Percentiles rank a stretch among this genome's conserved stretches.
phyloP scores from a whole-genome alignment of 495 filamentous ascomycete species.

The Podospora appendiculata region DNA sequence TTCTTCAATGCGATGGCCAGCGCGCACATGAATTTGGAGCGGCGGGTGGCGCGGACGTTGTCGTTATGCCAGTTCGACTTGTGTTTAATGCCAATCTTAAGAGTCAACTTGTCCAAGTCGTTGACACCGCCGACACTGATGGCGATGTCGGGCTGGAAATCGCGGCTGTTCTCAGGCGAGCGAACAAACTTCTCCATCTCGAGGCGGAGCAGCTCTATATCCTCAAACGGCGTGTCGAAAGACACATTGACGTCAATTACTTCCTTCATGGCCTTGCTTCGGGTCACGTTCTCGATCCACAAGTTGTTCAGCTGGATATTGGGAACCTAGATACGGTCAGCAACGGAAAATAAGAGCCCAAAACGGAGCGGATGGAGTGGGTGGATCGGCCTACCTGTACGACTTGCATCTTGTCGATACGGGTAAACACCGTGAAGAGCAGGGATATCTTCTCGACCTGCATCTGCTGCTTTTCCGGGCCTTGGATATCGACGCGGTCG shows the following conservation, averaged over 20 bases:
- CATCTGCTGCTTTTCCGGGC: slow-evolving; percentile 54
- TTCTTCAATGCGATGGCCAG: slow-evolving; percentile 77
- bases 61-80: slow-evolving; percentile 98
- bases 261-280: slow-evolving; percentile 88
- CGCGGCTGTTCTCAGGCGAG: slow-evolving; percentile 79
- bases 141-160: slow-evolving; percentile 80
- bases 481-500: slow-evolving; percentile 79
- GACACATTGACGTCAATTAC: slow-evolving; percentile 67
- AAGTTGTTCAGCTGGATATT: slow-evolving; percentile 85
- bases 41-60: slow-evolving; percentile 67
- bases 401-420: slow-evolving; percentile 69
- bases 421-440: slow-evolving; percentile 87
- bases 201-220: slow-evolving; percentile 69
- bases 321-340: slow-evolving; percentile 42
- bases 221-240: slow-evolving; percentile 81
- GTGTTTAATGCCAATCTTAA: slow-evolving; percentile 78
- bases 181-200: slow-evolving; percentile 80
- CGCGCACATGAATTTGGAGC: slow-evolving; percentile 96
- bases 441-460: slow-evolving; percentile 91
- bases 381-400: slow-evolving; percentile 47
- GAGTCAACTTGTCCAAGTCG: slow-evolving; percentile 79
- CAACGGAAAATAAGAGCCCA: not conserved
- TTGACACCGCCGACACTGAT: slow-evolving; percentile 72
- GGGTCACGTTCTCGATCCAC: slow-evolving; percentile 89
- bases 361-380: no score